Evolutionary conservation across 2,329 filamentous ascomycete species (phyloP).

Genomic region (Diaporthe citriasiana): DNA sequence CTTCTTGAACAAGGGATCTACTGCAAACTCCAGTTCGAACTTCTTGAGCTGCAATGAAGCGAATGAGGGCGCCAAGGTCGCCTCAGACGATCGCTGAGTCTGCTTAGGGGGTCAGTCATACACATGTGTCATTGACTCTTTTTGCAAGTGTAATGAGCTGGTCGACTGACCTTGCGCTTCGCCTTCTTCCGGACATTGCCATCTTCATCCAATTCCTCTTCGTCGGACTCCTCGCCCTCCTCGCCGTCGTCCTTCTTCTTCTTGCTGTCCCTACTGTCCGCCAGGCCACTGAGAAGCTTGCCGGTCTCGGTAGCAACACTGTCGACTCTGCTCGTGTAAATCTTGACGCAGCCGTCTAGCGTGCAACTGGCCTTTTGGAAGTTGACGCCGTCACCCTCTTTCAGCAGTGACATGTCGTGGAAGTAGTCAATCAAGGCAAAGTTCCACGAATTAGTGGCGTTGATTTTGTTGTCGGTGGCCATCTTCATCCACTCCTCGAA

Average conservation of each 20-base stretch:
- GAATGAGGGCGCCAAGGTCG: conserved; percentile 92
- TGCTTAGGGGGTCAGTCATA: conserved; percentile 48
- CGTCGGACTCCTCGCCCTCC: conserved; percentile 74
- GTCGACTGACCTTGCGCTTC: conserved; percentile 60
- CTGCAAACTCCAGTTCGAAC: conserved; percentile 95
- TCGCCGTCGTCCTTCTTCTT: conserved; percentile 76
- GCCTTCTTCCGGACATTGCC: conserved; percentile 60
- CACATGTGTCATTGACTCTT: conserved; percentile 30
- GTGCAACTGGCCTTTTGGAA: conserved; percentile 99
- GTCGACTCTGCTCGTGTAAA: conserved; percentile 98
- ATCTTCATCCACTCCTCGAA: conserved; percentile 99
- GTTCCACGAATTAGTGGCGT: conserved; percentile 98
- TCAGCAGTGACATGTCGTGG: conserved; percentile 97
- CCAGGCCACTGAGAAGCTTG: conserved; percentile 91
- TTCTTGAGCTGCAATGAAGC: conserved; percentile 93
- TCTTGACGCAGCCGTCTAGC: conserved; percentile 97
- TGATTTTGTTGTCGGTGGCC: conserved; percentile 99
- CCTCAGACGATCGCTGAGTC: conserved; percentile 85
- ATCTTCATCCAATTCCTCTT: conserved; percentile 74
- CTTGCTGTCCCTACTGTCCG: conserved; percentile 85
- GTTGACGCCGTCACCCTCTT: conserved; percentile 97
- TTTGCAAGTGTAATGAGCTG: not conserved
- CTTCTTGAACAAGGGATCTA: conserved; percentile 99
- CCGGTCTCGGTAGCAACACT: conserved; percentile 98
- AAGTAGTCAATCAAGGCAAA: conserved; percentile 99